Evolutionary conservation across 768 basidiomycete species (phyloP).

Genomic region (Inosperma sp.): DNA sequence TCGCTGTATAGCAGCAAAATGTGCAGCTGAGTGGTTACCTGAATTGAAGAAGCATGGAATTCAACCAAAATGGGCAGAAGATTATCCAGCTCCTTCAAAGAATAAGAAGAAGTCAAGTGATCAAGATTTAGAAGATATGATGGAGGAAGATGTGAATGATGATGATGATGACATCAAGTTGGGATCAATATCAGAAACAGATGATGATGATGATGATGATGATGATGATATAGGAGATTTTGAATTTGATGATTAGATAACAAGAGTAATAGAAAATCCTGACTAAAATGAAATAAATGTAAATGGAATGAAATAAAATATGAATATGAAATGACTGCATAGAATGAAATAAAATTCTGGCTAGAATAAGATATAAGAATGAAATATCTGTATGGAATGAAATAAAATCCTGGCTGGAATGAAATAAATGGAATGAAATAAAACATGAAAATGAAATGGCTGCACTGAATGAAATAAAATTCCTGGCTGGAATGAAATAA

Average conservation of each 20-base stretch:
- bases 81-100: not conserved
- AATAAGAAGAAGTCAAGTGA: not conserved
- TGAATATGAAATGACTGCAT: too few relatives aligned
- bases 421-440: too few relatives aligned
- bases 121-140: not conserved
- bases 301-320: too few relatives aligned
- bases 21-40: constrained; percentile 1
- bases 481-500: too few relatives aligned
- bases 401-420: too few relatives aligned
- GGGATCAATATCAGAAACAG: not conserved
- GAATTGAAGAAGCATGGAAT: not conserved
- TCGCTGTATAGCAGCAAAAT: not conserved
- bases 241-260: not conserved
- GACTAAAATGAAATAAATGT: too few relatives aligned
- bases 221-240: not conserved
- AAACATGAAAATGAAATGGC: too few relatives aligned
- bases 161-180: not conserved
- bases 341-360: too few relatives aligned
- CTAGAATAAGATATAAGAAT: too few relatives aligned
- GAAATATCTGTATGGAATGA: too few relatives aligned
- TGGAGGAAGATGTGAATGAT: not conserved
- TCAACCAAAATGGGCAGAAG: not conserved
- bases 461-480: too few relatives aligned
- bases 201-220: not conserved
- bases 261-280: too few relatives aligned